A percentile compares a stretch with the other conserved stretches of the same genome.
These are phyloP conservation scores for Globisporangium ultimum DNA, from an alignment of 352 stramenopile species.

Conservation along the genomic window DNA sequence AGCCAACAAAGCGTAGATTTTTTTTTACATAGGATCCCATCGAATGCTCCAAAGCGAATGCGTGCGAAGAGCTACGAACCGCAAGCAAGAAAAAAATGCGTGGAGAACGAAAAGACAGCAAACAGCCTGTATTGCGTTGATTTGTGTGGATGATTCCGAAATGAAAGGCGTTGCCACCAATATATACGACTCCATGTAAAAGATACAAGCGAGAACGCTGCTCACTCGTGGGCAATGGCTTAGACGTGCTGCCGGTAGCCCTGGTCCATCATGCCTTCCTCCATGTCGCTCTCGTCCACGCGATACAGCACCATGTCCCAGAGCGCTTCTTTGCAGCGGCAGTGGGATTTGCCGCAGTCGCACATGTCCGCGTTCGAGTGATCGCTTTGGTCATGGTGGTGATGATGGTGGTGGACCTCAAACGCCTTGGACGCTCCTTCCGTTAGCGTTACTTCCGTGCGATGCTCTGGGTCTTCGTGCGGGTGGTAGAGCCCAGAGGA, in stretches of 20 bases:
- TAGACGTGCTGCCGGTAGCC: constrained; percentile 30
- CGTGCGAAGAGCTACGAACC: not conserved
- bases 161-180: constrained; percentile 1
- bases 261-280: constrained; percentile 36
- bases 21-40: not conserved
- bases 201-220: too few relatives aligned
- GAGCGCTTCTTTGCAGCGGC: constrained; percentile 28
- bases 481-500: not conserved
- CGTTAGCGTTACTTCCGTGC: not conserved
- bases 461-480: not conserved
- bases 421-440: not conserved
- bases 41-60: not conserved
- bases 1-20: not conserved
- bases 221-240: too few relatives aligned
- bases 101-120: too few relatives aligned
- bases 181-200: not conserved
- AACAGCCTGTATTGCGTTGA: too few relatives aligned
- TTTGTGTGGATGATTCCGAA: not conserved
- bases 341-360: constrained; percentile 26
- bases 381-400: not conserved
- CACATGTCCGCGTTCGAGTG: constrained; percentile 10
- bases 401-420: not conserved
- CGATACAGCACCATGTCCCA: constrained; percentile 17
- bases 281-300: constrained; percentile 8
- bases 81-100: not conserved